Percentiles rank a stretch among this genome's conserved stretches.
phyloP scores from a whole-genome alignment of 2,329 filamentous ascomycete genomes.

The Neonectria neomacrospora region DNA sequence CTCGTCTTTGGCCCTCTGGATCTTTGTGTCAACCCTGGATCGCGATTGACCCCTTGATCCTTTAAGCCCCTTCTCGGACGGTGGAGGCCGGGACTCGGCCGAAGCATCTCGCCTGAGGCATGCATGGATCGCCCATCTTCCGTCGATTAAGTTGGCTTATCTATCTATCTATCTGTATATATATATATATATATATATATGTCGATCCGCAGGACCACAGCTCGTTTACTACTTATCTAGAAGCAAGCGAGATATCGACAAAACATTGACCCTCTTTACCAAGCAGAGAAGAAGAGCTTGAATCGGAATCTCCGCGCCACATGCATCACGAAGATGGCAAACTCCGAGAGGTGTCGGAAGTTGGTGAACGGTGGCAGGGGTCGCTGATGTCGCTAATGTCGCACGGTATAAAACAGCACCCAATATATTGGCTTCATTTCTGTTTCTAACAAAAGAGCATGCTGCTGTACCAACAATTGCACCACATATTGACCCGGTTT shows the following conservation, averaged over 20 bases:
- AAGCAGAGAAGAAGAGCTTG: not conserved
- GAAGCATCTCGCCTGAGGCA: conserved; percentile 19
- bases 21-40: not conserved
- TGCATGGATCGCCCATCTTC: not conserved
- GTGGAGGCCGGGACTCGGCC: conserved; percentile 35
- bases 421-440: not conserved
- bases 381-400: not conserved
- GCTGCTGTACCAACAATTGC: not conserved
- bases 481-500: not conserved
- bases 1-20: not conserved
- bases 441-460: not conserved
- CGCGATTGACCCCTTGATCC: not conserved
- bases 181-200: no score
- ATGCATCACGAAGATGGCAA: not conserved
- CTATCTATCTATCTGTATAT: no score
- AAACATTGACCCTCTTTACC: not conserved
- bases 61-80: not conserved
- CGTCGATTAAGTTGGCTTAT: not conserved
- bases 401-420: not conserved
- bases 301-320: not conserved
- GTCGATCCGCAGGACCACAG: not conserved
- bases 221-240: not conserved
- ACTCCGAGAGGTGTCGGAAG: not conserved
- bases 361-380: not conserved
- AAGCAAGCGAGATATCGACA: not conserved